Evolutionary conservation across 2,329 filamentous ascomycete genomes (phyloP), one percentile per base, ranked within the genome.

Genomic region (Cadophora sp.): DNA sequence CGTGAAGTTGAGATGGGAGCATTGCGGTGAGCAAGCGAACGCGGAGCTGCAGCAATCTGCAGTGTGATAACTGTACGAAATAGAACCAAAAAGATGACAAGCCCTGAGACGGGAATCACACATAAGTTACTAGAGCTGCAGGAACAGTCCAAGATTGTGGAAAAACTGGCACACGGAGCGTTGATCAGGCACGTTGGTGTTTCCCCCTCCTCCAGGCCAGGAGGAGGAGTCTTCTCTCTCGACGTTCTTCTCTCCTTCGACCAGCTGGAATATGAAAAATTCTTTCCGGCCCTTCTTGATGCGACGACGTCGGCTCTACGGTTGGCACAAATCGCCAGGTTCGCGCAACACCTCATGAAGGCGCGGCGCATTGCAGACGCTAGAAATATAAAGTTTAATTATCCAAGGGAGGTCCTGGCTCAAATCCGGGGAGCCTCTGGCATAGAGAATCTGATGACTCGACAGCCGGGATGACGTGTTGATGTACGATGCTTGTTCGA

Each of bases 101-200:
- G 36, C 55, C 22, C 9, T 18, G 55, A 58, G 13, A 58, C 55
- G 55, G 55, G 36, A 58, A 24, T 7, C 36, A 20, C 55, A 14
- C 36, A 22, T 18, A 20, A 43, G 20, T 8, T 43, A 9, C 33
- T 39, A 58, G 61, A 41, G 62, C 62, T 62, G 66, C 66, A 67
- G 62, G 58, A 58, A 65, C 58, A 64, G 8, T 62, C 61, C 59
- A 66, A 66, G 64, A 66, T 62, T 53, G 56, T 13, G 7, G 39
- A 16, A 56, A 65, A 58, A 11, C 33, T 56, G 64, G 64, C 55
- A 58, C 16, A 48, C 45, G n/a, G 7, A 18, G 20, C 20, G 45
- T 24, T 20, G 45, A 22, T 22, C 45, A 22, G 20, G 45, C n/a
- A 8, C 45, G n/a, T 20, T 20, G n/a, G n/a, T 20, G 9, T 48